Conservation (phyloP, 2,329 filamentous ascomycete genomes). For the Chaetomium olivaceum region DNA sequence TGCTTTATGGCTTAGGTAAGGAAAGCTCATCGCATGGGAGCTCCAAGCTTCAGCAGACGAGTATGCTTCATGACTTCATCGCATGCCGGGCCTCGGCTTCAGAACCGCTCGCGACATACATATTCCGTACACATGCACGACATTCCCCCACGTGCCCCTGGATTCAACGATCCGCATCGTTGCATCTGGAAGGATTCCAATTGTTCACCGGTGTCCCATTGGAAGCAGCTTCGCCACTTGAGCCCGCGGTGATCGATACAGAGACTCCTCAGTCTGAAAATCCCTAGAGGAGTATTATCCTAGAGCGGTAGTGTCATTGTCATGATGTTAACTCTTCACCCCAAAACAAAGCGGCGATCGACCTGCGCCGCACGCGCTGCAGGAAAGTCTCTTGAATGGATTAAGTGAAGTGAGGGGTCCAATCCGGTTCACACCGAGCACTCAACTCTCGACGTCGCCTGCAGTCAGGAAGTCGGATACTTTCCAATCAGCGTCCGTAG, state of each 20-base stretch:
- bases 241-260: background rate
- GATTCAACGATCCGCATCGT: background rate
- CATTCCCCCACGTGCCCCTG: background rate
- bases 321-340: background rate
- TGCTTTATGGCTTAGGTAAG: conserved; percentile 1
- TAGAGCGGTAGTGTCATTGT: background rate
- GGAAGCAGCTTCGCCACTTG: background rate
- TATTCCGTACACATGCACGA: background rate
- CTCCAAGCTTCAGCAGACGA: background rate
- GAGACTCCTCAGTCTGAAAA: background rate
- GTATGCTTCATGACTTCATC: conserved; percentile 10
- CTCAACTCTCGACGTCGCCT: background rate
- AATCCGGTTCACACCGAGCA: background rate
- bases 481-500: conserved; percentile 13
- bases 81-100: conserved; percentile 6
- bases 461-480: conserved; percentile 3
- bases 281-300: background rate
- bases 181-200: conserved; percentile 8
- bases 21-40: background rate
- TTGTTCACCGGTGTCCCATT: background rate
- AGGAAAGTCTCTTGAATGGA: background rate
- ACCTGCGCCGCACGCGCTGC: background rate
- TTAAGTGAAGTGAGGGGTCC: background rate
- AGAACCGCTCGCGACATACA: background rate
- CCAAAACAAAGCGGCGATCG: background rate